These are phyloP conservation scores for Vairimorpha ceranae DNA, from an alignment of 371 early-diverging fungal species.

Conservation along the genomic window DNA sequence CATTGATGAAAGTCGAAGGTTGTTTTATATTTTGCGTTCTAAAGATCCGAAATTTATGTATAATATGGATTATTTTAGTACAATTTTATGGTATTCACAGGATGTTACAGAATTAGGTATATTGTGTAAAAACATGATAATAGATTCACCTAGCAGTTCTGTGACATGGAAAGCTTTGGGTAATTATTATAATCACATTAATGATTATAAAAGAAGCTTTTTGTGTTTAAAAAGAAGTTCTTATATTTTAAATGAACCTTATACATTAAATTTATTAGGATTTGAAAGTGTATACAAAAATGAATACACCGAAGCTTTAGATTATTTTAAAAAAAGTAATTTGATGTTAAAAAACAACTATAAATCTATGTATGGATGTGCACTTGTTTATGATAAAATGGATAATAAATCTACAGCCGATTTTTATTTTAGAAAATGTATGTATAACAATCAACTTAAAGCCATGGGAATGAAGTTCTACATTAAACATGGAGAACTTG, in stretches of 20 bases:
- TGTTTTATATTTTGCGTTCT: constrained; percentile 52
- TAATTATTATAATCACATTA: constrained; percentile 59
- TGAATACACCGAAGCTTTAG: constrained; percentile 54
- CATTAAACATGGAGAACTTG: constrained; percentile 25
- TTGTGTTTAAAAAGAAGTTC: constrained; percentile 56
- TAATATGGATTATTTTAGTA: constrained; percentile 61
- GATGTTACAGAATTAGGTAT: constrained; percentile 50
- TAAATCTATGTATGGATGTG: constrained; percentile 61
- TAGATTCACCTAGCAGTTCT: constrained; percentile 35
- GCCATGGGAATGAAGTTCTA: constrained; percentile 55
- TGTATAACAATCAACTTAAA: constrained; percentile 52
- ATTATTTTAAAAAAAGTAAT: constrained; percentile 52
- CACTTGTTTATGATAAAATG: constrained; percentile 56
- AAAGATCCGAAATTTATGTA: constrained; percentile 52
- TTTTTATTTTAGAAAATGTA: constrained; percentile 49
- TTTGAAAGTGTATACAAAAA: constrained; percentile 60
- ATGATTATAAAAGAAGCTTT: constrained; percentile 50
- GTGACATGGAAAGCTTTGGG: constrained; percentile 61
- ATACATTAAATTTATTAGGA: constrained; percentile 59
- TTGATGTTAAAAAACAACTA: constrained; percentile 55
- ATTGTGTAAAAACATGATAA: constrained; percentile 55
- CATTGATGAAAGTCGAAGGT: constrained; percentile 13
- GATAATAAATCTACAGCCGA: constrained; percentile 57
- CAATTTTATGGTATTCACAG: constrained; percentile 58
- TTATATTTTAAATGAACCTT: constrained; percentile 50